These are phyloP conservation scores for Pythium phragmiticola DNA, from an alignment of 352 stramenopile genomes.

Conservation along the genomic window DNA sequence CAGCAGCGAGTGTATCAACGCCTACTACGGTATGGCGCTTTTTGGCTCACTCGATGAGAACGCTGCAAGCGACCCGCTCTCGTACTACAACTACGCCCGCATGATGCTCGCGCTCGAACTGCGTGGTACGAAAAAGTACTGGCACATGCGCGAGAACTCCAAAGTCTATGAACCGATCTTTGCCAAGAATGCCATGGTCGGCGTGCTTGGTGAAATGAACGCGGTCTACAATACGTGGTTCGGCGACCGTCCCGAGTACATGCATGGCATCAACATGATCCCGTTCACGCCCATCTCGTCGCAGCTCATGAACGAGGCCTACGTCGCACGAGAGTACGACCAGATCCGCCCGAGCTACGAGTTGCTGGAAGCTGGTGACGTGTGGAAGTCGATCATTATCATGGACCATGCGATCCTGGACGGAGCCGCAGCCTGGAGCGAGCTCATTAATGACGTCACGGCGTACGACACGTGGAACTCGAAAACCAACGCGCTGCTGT, in stretches of 20 bases:
- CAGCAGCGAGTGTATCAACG: constrained; percentile 94
- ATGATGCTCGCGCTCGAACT: constrained; percentile 92
- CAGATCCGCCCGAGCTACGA: constrained; percentile 48
- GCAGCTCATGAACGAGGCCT: constrained; percentile 57
- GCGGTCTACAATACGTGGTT: constrained; percentile 88
- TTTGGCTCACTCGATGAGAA: constrained; percentile 65
- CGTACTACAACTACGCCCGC: constrained; percentile 85
- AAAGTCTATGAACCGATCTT: constrained; percentile 77
- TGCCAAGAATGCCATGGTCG: constrained; percentile 76
- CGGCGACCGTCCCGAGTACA: constrained; percentile 59
- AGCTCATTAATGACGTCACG: constrained; percentile 47
- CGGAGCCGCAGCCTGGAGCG: constrained; percentile 52
- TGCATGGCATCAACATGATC: constrained; percentile 86
- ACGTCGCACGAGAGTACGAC: constrained; percentile 54
- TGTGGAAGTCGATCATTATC: constrained; percentile 74
- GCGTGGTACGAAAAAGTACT: constrained; percentile 94
- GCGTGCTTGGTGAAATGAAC: constrained; percentile 72
- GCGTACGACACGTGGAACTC: constrained; percentile 78
- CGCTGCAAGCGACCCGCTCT: constrained; percentile 28
- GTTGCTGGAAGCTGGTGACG: constrained; percentile 39
- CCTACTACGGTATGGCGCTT: constrained; percentile 94
- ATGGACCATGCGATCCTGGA: constrained; percentile 77
- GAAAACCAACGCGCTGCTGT: constrained; percentile 68
- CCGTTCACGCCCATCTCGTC: constrained; percentile 76
- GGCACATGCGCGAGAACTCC: constrained; percentile 90